Conservation (phyloP, 768 basidiomycete species). For the Butyriboletus loyo region DNA sequence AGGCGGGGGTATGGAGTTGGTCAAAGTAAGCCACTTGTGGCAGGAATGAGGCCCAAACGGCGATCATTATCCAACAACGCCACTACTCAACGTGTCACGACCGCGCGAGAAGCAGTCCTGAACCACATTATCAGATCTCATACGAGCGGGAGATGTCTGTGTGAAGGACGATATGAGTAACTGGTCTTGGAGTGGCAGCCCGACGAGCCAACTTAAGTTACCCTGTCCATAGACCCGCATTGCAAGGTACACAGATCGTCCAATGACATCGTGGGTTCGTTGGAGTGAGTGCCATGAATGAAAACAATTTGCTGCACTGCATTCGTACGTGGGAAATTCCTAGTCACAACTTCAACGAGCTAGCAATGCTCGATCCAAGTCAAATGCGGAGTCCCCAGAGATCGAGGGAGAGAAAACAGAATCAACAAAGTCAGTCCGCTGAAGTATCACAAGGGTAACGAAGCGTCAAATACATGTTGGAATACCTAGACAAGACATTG, state of each 20-base stretch:
- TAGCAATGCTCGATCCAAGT: not conserved
- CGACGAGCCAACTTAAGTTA: not conserved
- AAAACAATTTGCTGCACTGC: not conserved
- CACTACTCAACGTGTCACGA: not conserved
- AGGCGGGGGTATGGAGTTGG: not conserved
- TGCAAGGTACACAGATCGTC: not conserved
- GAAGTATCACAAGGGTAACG: not conserved
- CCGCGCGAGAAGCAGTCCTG: not conserved
- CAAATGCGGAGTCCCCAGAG: not conserved
- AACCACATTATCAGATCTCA: not conserved
- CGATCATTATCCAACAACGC: not conserved
- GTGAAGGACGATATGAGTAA: not conserved
- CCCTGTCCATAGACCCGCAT: not conserved
- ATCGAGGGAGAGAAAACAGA: not conserved
- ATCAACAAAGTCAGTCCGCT: slow-evolving; percentile 4
- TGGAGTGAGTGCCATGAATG: not conserved
- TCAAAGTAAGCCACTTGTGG: not conserved
- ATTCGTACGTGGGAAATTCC: not conserved
- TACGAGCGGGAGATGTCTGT: not conserved
- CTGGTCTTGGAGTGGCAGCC: not conserved
- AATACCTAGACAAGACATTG: not conserved
- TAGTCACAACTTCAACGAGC: not conserved
- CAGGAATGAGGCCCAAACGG: not conserved
- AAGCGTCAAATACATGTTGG: slow-evolving; percentile 12
- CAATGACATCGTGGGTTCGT: not conserved